Conservation (phyloP, 208 protist species). For the Trypanosoma mega region DNA sequence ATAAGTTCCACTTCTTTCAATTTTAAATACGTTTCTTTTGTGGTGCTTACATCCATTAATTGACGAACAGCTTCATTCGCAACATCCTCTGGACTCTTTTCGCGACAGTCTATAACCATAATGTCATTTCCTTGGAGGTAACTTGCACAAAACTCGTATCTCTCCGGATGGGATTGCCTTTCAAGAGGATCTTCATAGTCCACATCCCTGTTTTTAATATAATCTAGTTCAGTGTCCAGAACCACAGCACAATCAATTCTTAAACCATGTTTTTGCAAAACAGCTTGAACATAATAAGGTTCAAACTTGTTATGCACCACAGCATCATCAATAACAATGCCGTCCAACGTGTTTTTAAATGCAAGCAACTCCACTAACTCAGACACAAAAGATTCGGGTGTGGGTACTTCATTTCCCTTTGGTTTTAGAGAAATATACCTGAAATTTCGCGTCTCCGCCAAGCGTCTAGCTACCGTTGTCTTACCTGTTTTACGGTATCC, state of each 20-base stretch:
- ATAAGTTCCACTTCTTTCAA: constrained; percentile 65
- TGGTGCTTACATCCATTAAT: constrained; percentile 32
- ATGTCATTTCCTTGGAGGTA: constrained; percentile 27
- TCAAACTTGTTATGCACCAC: constrained; percentile 71
- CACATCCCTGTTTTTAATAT: constrained; percentile 44
- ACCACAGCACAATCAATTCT: constrained; percentile 63
- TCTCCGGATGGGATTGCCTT: constrained; percentile 66
- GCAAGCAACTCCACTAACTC: constrained; percentile 40
- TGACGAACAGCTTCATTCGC: constrained; percentile 34
- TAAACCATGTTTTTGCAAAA: constrained; percentile 53
- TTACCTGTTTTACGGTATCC: constrained; percentile 73
- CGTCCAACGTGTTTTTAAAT: constrained; percentile 39
- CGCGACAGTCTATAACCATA: constrained; percentile 46
- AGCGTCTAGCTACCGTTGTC: constrained; percentile 59
- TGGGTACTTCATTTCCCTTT: constrained; percentile 6
- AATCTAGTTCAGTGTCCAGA: constrained; percentile 46
- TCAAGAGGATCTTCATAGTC: constrained; percentile 36
- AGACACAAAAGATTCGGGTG: constrained; percentile 35
- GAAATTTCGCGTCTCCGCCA: constrained; percentile 51
- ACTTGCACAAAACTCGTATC: constrained; percentile 68
- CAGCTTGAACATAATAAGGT: constrained; percentile 64
- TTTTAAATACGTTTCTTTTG: constrained; percentile 29
- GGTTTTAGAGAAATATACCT: constrained; percentile 64
- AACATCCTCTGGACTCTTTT: constrained; percentile 35
- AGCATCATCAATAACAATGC: constrained; percentile 81